Conservation (phyloP, 805 yeast species). For the Kodamaea restingae region DNA sequence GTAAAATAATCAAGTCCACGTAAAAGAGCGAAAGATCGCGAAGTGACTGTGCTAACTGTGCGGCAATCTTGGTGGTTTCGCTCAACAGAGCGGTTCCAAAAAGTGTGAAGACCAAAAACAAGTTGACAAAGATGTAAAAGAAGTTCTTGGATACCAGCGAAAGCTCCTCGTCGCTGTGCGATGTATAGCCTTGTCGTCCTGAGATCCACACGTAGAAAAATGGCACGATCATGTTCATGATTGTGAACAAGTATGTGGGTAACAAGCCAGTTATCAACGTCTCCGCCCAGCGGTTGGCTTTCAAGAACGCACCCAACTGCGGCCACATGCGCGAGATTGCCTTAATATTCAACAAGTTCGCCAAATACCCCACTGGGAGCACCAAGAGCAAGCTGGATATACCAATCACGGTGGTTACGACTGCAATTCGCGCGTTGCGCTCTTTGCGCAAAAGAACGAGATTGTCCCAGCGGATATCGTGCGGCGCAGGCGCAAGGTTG, state of each 20-base stretch:
- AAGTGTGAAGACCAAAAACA: conserved; percentile 89
- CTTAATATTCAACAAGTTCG: conserved; percentile 74
- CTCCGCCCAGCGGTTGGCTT: conserved; percentile 65
- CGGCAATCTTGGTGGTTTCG: conserved; percentile 87
- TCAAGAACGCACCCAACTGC: conserved; percentile 62
- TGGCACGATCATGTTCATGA: conserved; percentile 79
- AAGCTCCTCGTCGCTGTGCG: conserved; percentile 88
- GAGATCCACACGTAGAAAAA: conserved; percentile 83
- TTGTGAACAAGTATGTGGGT: conserved; percentile 87
- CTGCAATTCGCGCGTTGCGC: conserved; percentile 58
- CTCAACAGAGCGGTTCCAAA: conserved; percentile 89
- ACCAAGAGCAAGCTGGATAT: conserved; percentile 68
- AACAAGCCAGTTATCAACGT: conserved; percentile 80
- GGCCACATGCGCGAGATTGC: conserved; percentile 84
- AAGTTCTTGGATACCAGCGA: conserved; percentile 89
- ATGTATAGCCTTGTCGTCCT: conserved; percentile 79
- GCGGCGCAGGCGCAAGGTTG: conserved; percentile 90
- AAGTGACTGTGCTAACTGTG: conserved; percentile 77
- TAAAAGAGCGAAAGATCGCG: conserved; percentile 79
- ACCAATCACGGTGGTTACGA: conserved; percentile 65
- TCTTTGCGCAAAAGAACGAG: conserved; percentile 75
- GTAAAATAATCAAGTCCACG: conserved; percentile 77
- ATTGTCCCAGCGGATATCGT: conserved; percentile 90
- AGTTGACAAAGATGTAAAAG: conserved; percentile 88
- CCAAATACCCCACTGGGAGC: conserved; percentile 79